Evolutionary conservation across 129 eudicot species (phyloP).

Genomic region (Pulicaria dysenterica): DNA sequence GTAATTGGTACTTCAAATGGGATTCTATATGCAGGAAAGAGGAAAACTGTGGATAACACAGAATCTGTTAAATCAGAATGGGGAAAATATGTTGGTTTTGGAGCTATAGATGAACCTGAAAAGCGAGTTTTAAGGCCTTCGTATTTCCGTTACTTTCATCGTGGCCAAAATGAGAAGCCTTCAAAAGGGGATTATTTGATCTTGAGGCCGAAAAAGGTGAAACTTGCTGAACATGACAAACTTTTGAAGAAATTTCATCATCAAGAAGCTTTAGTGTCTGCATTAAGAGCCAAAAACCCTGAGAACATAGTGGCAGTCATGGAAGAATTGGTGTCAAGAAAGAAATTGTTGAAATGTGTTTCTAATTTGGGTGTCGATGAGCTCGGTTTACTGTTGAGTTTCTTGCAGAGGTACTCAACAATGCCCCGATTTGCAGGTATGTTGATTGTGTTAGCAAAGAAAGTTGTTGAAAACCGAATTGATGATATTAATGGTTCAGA

Average conservation of each 20-base stretch:
- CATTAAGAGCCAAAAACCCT: constrained; percentile 62
- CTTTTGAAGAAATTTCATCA: constrained; percentile 86
- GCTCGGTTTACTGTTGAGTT: constrained; percentile 65
- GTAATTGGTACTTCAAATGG: constrained; percentile 83
- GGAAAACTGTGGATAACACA: constrained; percentile 48
- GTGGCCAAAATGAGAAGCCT: constrained; percentile 85
- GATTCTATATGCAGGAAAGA: constrained; percentile 65
- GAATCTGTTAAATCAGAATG: constrained; percentile 39
- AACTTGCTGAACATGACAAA: constrained; percentile 79
- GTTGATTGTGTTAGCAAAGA: constrained; percentile 58
- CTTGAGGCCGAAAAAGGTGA: constrained; percentile 71
- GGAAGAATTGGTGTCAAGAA: constrained; percentile 91
- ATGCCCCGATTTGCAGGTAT: constrained; percentile 70
- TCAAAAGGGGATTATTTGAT: constrained; percentile 74
- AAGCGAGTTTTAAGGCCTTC: constrained; percentile 71
- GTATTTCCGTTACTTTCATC: constrained; percentile 70
- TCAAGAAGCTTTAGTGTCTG: constrained; percentile 81
- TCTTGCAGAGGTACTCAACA: constrained; percentile 74
- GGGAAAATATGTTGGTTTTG: constrained; percentile 44
- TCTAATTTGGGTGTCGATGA: constrained; percentile 73
- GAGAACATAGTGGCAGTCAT: constrained; percentile 82
- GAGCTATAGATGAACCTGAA: constrained; percentile 37
- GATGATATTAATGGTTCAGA: constrained; percentile 67
- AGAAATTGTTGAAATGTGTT: constrained; percentile 68
- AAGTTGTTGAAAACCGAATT: constrained; percentile 72